These are phyloP conservation scores for Apiospora malaysiana DNA, from an alignment of 2,329 filamentous ascomycete species.

Conservation along the genomic window DNA sequence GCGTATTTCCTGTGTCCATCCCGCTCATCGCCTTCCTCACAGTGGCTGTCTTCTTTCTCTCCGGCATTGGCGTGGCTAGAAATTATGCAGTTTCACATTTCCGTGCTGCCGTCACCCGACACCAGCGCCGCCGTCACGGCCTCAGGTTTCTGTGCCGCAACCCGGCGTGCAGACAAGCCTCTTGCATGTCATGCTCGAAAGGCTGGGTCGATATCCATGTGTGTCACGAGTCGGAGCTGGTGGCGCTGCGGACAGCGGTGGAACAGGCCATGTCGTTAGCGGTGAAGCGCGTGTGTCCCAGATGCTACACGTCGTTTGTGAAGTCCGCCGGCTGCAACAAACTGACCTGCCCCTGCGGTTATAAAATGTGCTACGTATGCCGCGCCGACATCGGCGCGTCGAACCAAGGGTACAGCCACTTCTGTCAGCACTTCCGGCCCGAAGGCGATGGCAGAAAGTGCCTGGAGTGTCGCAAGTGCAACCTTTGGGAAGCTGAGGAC, in stretches of 20 bases:
- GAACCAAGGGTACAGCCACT: conserved; percentile 85
- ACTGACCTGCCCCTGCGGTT: conserved; percentile 92
- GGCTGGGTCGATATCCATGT: conserved; percentile 87
- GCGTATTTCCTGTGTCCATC: conserved; percentile 38
- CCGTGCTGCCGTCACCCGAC: conserved; percentile 65
- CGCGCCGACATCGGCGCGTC: conserved; percentile 70
- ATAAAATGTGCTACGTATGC: conserved; percentile 98
- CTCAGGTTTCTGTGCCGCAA: conserved; percentile 80
- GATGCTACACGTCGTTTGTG: conserved; percentile 90
- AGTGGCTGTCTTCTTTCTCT: conserved; percentile 47
- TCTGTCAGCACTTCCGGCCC: conserved; percentile 93
- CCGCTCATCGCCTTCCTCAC: conserved; percentile 56
- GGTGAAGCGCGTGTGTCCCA: conserved; percentile 92
- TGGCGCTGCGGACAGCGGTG: conserved; percentile 85
- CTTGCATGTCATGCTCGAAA: conserved; percentile 83
- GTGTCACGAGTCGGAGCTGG: conserved; percentile 83
- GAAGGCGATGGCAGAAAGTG: conserved; percentile 76
- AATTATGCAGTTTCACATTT: conserved; percentile 54
- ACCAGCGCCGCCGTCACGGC: conserved; percentile 73
- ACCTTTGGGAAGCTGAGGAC: conserved; percentile 79
- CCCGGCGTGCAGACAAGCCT: conserved; percentile 69
- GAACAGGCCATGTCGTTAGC: conserved; percentile 93
- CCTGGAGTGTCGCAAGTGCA: conserved; percentile 79
- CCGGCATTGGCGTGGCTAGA: conserved; percentile 49
- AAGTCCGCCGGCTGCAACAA: conserved; percentile 97